Conservation (phyloP, 768 basidiomycete species). For the Mycena albidolilacea region DNA sequence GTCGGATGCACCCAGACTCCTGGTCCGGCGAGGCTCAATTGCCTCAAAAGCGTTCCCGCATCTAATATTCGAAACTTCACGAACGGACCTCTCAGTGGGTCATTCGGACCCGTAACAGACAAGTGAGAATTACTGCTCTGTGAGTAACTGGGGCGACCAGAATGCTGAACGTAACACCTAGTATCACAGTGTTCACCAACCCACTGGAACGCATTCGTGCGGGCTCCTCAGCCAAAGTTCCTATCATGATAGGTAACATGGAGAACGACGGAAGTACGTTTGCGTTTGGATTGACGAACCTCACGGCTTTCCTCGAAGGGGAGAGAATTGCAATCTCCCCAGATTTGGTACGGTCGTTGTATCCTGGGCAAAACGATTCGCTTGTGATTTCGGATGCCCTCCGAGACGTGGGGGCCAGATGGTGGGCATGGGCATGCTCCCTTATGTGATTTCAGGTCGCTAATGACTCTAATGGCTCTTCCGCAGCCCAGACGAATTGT, state of each 20-base stretch:
- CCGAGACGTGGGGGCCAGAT: conserved; percentile 27
- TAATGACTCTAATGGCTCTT: not conserved
- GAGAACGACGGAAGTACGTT: conserved; percentile 37
- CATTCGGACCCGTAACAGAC: conserved; percentile 20
- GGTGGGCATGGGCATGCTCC: no score
- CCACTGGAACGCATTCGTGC: conserved; percentile 31
- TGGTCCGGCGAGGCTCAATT: conserved; percentile 28
- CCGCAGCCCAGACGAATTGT: conserved; percentile 38
- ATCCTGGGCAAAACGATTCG: conserved; percentile 35
- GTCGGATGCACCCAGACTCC: conserved; percentile 39
- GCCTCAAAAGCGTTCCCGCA: conserved; percentile 38
- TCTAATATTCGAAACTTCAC: conserved; percentile 34
- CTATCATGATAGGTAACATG: conserved; percentile 35
- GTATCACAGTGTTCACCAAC: conserved; percentile 28
- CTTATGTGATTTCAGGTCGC: not conserved
- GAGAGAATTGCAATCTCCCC: no score
- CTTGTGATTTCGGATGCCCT: conserved; percentile 28
- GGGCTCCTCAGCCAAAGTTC: conserved; percentile 29
- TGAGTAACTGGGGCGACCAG: not conserved
- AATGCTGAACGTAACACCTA: no score
- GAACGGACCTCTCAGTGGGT: conserved; percentile 33
- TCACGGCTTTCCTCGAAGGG: conserved; percentile 29
- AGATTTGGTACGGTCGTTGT: conserved; percentile 29
- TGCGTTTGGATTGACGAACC: conserved; percentile 27
- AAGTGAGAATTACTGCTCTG: conserved; percentile 10